Percentiles rank a stretch among this genome's conserved stretches.
These are phyloP conservation scores for Rhododendron simsii DNA, from an alignment of 148 eudicot genomes.

Conservation along the genomic window DNA sequence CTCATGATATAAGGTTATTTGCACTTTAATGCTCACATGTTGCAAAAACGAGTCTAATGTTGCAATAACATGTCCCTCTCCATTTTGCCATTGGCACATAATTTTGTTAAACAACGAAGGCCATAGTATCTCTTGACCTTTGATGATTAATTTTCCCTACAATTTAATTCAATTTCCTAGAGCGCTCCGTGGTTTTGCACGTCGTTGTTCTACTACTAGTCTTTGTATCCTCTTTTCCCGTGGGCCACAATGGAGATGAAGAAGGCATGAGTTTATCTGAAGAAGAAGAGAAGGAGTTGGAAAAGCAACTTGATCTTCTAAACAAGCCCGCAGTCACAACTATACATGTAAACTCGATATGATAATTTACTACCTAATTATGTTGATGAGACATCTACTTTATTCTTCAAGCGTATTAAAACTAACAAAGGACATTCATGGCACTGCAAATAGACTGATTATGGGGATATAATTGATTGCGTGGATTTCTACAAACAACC, in stretches of 20 bases:
- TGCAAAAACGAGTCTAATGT: too few species aligned
- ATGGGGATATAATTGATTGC: not conserved
- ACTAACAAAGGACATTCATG: not conserved
- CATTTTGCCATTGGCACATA: too few species aligned
- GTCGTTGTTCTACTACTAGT: not conserved
- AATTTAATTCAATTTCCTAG: not conserved
- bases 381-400: too few species aligned
- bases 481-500: conserved; percentile 1
- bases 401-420: not conserved
- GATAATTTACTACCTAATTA: too few species aligned
- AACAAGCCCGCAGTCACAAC: not conserved
- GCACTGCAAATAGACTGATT: not conserved
- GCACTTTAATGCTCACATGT: too few species aligned
- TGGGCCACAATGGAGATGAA: not conserved
- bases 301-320: not conserved
- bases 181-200: not conserved
- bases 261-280: not conserved
- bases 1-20: too few species aligned
- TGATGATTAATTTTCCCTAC: not conserved
- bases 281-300: not conserved
- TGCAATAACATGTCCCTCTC: too few species aligned
- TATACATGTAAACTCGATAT: not conserved
- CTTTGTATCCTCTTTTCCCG: not conserved
- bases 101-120: too few species aligned
- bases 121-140: too few species aligned